These are phyloP conservation scores for Soucietia sequanensis DNA, from an alignment of 805 yeast genomes.

Conservation along the genomic window DNA sequence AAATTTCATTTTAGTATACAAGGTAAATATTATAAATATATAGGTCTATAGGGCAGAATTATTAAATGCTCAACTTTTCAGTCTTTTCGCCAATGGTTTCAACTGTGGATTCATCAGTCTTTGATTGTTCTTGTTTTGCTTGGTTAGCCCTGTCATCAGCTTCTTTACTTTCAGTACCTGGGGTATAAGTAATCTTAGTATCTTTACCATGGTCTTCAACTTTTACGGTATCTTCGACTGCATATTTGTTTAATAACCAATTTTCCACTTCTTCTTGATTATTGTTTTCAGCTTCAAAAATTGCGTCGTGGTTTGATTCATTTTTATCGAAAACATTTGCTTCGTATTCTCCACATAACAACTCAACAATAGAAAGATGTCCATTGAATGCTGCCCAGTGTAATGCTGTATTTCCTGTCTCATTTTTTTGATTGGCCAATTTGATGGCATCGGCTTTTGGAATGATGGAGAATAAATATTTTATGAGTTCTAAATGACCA, in stretches of 20 bases:
- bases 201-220: conserved; percentile 41
- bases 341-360: conserved; percentile 67
- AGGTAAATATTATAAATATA: no score
- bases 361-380: conserved; percentile 65
- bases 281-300: conserved; percentile 85
- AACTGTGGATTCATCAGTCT: conserved; percentile 46
- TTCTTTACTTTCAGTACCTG: conserved; percentile 43
- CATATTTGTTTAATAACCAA: conserved; percentile 70
- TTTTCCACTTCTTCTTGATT: conserved; percentile 74
- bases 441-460: conserved; percentile 41
- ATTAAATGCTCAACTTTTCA: conserved; percentile 22
- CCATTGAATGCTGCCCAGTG: conserved; percentile 97
- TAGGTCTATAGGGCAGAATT: conserved; percentile 1
- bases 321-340: conserved; percentile 85
- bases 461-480: conserved; percentile 54
- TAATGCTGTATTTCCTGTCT: conserved; percentile 87
- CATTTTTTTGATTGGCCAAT: conserved; percentile 48
- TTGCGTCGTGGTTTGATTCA: conserved; percentile 72
- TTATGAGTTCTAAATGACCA: conserved; percentile 73
- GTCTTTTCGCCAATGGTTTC: conserved; percentile 47
- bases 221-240: conserved; percentile 55
- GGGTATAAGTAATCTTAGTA: conserved; percentile 42
- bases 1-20: no score
- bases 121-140: conserved; percentile 21
- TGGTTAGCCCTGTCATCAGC: conserved; percentile 35